Base-by-base conservation (phyloP, 2,329 filamentous ascomycete genomes). In the Tolypocladium tundrense region DNA sequence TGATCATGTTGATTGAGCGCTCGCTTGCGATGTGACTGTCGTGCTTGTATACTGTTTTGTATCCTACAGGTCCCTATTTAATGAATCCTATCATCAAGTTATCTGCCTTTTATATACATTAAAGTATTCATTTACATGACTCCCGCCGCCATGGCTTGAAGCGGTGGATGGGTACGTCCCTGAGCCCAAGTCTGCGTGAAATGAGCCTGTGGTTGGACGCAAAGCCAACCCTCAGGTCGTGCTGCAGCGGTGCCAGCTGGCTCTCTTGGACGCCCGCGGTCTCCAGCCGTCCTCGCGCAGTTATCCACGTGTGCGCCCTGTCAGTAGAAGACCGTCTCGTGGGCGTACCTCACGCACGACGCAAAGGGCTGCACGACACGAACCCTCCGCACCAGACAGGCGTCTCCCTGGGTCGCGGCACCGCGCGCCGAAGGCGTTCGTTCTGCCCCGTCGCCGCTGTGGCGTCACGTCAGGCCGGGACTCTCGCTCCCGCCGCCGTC, bases 311-410 rank as follows among this genome's bases (percentile, higher is more conserved):
- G 27, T 6, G 27, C 48, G 27, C 27, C 48, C 8, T 3, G 16
- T 59, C 56, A 60, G 31, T 61, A 69, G 55, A 63, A 67, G 16
- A 62, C 57, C 19, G 62, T 67, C 33, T 64, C 61, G 57, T 64
- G 62, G 35, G 68, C 61, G 19, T 66, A 63, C 45, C 60, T 60
- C 16, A 59, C 56, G 58, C 66, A 69, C 19, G 67, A 69, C 52
- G 55, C 43, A 21, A 37, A 55, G 51, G 21, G 59, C 52, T 9
- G 57, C 56, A 53, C 43, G 31, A 4, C 48, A 11, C 5, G 45
- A 45, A 53, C 31, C 54, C n/a, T 27, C 53, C 7, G 43, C 60
- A 48, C 19, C 52, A 52, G 31, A 48, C 11, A 48, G n/a, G 31
- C 10, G 42, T 52, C 39, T 35, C 27, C 16, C 5, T n/a, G 48